Evolutionary conservation across 2,329 filamentous ascomycete genomes (phyloP), one percentile per base, ranked within the genome.

Genomic region (Plectosphaerella cucumerina): DNA sequence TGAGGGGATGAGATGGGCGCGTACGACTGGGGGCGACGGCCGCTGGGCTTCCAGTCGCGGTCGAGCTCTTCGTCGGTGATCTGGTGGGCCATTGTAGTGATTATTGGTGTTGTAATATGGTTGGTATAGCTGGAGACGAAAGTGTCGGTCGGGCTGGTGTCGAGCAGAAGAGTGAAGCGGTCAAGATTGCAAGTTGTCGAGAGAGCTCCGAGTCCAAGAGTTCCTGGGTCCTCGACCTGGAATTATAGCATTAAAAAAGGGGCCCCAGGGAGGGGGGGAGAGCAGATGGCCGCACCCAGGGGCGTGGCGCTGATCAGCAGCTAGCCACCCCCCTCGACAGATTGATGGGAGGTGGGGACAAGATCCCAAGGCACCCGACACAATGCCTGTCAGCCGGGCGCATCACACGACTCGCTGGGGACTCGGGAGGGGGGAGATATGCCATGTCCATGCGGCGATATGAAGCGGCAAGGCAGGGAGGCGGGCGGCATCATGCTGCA

Each of bases 1-100:
- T 65, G 78, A 80, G 26, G 26, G 44, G 79, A 79, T 67, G 85
- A 76, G 58, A 79, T 83, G 58, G 78, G 68, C 57, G 34, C 89
- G 69, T 77, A 94, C 89, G 90, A 94, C 74, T 93, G 87, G 58
- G 90, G 90, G 58, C 90, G 87, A 63, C 80, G 80, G 65, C 80
- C 82, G 65, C 76, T 92, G 60, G 89, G 87, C 80, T 90, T 84
- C 88, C 87, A 93, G 72, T 89, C 85, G 64, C 81, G 81, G 65
- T 90, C 84, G 64, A 88, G 80, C 65, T 89, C 86, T 58, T 81
- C 80, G 73, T 89, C 86, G 58, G 85, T 78, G 61, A 70, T 63
- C 56, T 62, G 66, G 59, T 53, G 50, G 39, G 55, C 48, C 55
- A 57, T 57, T 12, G 6, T 23, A 23, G 39, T 42, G 39, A 42